phyloP scores from a whole-genome alignment of 352 stramenopile species.

The Phytophthora meadii region DNA sequence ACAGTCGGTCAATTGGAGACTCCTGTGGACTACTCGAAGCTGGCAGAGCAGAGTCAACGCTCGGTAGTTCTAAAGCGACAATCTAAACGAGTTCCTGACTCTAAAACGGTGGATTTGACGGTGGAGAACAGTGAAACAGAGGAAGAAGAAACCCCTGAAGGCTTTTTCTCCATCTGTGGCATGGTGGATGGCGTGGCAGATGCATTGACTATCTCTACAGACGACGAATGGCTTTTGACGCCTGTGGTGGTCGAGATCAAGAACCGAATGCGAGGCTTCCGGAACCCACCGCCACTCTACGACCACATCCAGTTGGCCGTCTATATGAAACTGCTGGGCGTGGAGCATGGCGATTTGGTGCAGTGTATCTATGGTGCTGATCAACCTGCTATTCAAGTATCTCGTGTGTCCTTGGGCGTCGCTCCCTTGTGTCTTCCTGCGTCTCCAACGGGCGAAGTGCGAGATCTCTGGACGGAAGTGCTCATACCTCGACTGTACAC shows the following conservation, averaged over 20 bases:
- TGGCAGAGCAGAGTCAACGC: conserved; percentile 36
- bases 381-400: conserved; percentile 56
- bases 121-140: neutral
- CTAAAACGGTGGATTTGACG: conserved; percentile 11
- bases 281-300: conserved; percentile 64
- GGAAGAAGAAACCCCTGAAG: conserved; percentile 6
- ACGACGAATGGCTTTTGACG: conserved; percentile 69
- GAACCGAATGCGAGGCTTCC: conserved; percentile 73
- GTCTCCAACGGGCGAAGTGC: conserved; percentile 11
- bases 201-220: conserved; percentile 51
- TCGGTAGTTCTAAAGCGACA: conserved; percentile 14
- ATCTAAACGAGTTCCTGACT: conserved; percentile 2
- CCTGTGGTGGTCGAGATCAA: conserved; percentile 82
- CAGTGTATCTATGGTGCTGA: conserved; percentile 65
- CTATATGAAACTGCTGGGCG: conserved; percentile 83
- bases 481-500: conserved; percentile 73
- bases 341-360: conserved; percentile 70
- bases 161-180: conserved; percentile 78
- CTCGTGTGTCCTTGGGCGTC: conserved; percentile 52
- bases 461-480: conserved; percentile 63
- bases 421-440: conserved; percentile 46
- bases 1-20: neutral
- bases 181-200: conserved; percentile 85
- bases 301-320: conserved; percentile 83
- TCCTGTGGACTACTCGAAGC: conserved; percentile 31